Evolutionary conservation across 2,329 filamentous ascomycete genomes (phyloP), one percentile per base, ranked within the genome.

Genomic region (Xylariaceae sp.): DNA sequence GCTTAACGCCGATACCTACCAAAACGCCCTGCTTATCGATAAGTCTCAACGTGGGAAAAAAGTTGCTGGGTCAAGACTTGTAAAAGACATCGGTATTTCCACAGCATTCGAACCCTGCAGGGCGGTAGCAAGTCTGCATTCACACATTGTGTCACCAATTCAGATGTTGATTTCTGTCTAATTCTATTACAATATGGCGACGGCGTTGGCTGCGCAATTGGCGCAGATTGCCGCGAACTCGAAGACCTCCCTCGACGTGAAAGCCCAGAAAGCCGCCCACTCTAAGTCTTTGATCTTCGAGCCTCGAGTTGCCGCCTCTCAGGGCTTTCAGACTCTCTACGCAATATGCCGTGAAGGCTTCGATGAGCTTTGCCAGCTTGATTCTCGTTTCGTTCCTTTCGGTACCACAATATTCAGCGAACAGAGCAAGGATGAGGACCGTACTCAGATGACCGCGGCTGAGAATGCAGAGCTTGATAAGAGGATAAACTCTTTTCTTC

Each of bases 241-340:
- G 68, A 96, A 93, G 67, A 89, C 93, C 72, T 89, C 94, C 66
- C 85, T 98, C 69, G 91, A 98, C 73, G 83, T 96, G 67, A 96
- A 96, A 77, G 91, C 93, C 69, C 92, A 97, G 78, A 94, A 92
- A 76, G 86, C 90, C 60, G 87, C 91, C 62, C 95, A 99, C 77
- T 91, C 91, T 64, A 94, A 97, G 75, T 99, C 95, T 50, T 79
- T 99, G 60, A 91, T 99, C 58, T 99, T 96, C 79, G 93, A 96
- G 67, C 84, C 90, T 58, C 86, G 87, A 71, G 82, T 94, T 66
- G 95, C 95, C 47, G 88, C 90, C 5, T 87, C 87, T 14, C 95
- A 99, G 78, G 95, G 88, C 69, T 96, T 94, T 74, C 91, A 96
- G 71, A 90, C 88, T 4, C 83, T 99, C 56, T 98, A 90, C 73